Conservation (phyloP, 768 basidiomycete species). For the Lyophyllum decastes region DNA sequence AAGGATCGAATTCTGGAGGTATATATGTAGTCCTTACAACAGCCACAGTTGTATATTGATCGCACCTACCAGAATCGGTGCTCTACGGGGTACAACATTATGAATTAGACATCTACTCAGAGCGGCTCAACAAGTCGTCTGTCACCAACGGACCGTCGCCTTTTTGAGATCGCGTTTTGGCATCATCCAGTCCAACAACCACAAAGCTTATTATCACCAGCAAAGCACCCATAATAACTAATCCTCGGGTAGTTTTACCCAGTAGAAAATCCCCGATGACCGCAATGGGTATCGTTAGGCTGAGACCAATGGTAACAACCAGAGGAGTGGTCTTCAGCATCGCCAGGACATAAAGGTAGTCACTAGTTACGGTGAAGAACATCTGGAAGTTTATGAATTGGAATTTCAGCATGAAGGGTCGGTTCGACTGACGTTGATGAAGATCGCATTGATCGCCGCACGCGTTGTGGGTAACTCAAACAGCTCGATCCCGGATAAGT, state of each 20-base stretch:
- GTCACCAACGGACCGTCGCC: slow-evolving; percentile 9
- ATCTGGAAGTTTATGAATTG: slow-evolving; percentile 47
- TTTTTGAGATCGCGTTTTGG: slow-evolving; percentile 20
- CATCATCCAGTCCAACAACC: slow-evolving; percentile 63
- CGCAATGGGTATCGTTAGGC: slow-evolving; percentile 91
- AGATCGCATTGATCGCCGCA: slow-evolving; percentile 31
- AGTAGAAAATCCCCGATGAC: slow-evolving; percentile 79
- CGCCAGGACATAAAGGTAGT: slow-evolving; percentile 84
- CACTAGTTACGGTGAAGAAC: slow-evolving; percentile 79
- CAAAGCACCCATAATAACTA: slow-evolving; percentile 73
- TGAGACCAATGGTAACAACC: slow-evolving; percentile 90
- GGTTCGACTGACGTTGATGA: slow-evolving; percentile 37
- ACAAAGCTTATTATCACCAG: slow-evolving; percentile 80
- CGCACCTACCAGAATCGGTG: background rate
- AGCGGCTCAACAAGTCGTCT: slow-evolving; percentile 4
- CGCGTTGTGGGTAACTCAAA: slow-evolving; percentile 60
- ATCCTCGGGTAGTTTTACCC: slow-evolving; percentile 51
- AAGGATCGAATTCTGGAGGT: background rate
- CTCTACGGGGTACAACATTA: background rate
- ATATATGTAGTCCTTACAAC: background rate
- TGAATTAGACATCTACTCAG: background rate
- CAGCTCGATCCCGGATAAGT: slow-evolving; percentile 61
- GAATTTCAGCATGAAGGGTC: background rate
- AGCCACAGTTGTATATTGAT: background rate
- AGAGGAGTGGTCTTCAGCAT: slow-evolving; percentile 98